phyloP scores from a whole-genome alignment of 768 basidiomycete species.

The Podaxis sp. region DNA sequence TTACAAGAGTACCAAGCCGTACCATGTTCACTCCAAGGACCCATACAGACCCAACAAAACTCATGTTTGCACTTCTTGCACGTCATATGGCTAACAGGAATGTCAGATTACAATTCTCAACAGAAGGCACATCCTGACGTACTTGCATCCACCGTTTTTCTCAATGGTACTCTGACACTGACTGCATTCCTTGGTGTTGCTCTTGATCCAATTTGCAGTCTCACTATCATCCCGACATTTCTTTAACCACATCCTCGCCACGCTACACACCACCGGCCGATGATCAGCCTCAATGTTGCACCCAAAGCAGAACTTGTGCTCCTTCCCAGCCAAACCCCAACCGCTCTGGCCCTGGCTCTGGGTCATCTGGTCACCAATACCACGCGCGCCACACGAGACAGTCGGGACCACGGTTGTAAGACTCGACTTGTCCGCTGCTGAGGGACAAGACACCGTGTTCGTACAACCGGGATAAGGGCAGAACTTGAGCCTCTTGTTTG shows the following conservation, averaged over 20 bases:
- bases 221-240: conserved; percentile 98
- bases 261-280: conserved; percentile 84
- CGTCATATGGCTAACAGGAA: conserved; percentile 86
- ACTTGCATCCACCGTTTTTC: conserved; percentile 99
- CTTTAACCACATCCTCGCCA: conserved; percentile 92
- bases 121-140: conserved; percentile 34
- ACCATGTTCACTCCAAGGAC: conserved; percentile 96
- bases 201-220: conserved; percentile 99
- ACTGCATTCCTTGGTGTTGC: conserved; percentile 97
- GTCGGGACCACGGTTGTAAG: conserved; percentile 83
- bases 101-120: conserved; percentile 15
- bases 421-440: conserved; percentile 74
- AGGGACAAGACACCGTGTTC: conserved; percentile 86
- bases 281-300: conserved; percentile 89
- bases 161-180: conserved; percentile 98
- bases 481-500: conserved; percentile 81
- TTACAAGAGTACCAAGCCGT: conserved; percentile 99
- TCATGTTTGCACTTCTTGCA: conserved; percentile 99
- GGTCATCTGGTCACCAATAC: conserved; percentile 36
- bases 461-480: conserved; percentile 96
- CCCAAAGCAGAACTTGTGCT: conserved; percentile 93
- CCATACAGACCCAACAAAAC: conserved; percentile 99
- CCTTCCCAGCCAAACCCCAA: conserved; percentile 37
- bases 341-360: conserved; percentile 31
- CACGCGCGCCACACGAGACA: conserved; percentile 76